phyloP scores from a whole-genome alignment of 345 rosid genomes.

The Linum lewisii region DNA sequence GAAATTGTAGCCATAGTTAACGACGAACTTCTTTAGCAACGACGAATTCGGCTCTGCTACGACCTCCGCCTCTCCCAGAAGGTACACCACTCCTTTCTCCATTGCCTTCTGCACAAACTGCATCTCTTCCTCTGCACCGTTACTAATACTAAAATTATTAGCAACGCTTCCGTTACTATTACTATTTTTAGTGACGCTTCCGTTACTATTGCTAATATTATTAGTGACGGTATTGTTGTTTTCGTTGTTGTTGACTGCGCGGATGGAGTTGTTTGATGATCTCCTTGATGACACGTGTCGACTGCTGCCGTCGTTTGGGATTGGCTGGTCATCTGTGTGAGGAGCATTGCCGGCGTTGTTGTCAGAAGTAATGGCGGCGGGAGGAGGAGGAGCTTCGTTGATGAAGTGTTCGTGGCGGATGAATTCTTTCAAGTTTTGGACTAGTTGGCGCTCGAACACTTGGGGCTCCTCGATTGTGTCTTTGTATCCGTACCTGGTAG shows the following conservation, averaged over 20 bases:
- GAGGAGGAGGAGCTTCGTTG: constrained; percentile 7
- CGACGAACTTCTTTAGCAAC: constrained; percentile 46
- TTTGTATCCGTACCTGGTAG: constrained; percentile 34
- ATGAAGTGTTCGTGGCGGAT: constrained; percentile 36
- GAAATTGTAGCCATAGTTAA: constrained; percentile 43
- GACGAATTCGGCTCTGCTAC: constrained; percentile 40
- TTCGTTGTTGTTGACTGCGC: constrained; percentile 40
- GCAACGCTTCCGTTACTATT: constrained; percentile 6
- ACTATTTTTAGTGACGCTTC: too few species aligned
- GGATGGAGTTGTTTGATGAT: background rate
- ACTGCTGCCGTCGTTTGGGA: constrained; percentile 14
- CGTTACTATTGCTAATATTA: background rate
- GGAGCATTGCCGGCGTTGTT: background rate
- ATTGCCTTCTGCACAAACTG: constrained; percentile 43
- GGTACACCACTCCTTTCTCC: constrained; percentile 59
- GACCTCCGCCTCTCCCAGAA: constrained; percentile 60
- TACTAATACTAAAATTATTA: constrained; percentile 12
- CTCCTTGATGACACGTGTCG: constrained; percentile 27
- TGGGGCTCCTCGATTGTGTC: constrained; percentile 31
- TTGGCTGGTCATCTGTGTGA: constrained; percentile 14
- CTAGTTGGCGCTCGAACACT: constrained; percentile 43
- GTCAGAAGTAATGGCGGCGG: background rate
- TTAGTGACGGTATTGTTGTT: constrained; percentile 24
- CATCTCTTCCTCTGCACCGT: constrained; percentile 37
- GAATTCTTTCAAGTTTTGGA: constrained; percentile 41